Conservation (phyloP, 2,329 filamentous ascomycete species). For the Coniochaeta sp. region DNA sequence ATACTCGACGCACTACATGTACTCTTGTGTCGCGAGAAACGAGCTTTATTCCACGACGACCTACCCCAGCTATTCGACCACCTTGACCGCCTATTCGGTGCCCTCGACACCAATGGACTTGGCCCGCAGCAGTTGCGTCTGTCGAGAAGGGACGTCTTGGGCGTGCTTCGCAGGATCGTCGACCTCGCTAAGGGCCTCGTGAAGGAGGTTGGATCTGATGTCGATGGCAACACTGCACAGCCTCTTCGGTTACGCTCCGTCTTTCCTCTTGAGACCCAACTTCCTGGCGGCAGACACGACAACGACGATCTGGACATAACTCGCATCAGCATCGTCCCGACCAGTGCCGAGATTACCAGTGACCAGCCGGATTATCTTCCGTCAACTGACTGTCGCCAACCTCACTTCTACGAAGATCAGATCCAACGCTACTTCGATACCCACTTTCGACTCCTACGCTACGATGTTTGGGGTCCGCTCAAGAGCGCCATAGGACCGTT, state of each 20-base stretch:
- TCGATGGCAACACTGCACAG: no score
- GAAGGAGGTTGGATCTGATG: no score
- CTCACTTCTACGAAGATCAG: conserved; percentile 26
- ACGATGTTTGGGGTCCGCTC: conserved; percentile 11
- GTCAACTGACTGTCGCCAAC: conserved; percentile 26
- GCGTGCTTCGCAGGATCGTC: no score
- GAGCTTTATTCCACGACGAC: background rate
- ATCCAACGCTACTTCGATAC: conserved; percentile 13
- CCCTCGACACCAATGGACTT: background rate
- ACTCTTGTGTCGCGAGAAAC: conserved; percentile 8
- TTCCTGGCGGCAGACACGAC: conserved; percentile 18
- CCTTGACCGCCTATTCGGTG: background rate
- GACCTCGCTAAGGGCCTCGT: no score
- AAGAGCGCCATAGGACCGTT: background rate
- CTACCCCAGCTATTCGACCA: background rate
- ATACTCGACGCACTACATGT: background rate
- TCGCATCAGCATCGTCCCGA: conserved; percentile 37
- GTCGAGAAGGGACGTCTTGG: no score
- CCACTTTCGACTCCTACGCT: conserved; percentile 11
- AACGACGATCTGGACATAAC: no score
- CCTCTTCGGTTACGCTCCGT: no score
- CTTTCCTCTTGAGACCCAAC: conserved; percentile 24
- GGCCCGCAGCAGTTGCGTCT: no score
- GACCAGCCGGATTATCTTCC: conserved; percentile 30
- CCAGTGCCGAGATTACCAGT: conserved; percentile 29